A percentile compares a stretch with the other conserved stretches of the same genome.
Conservation (phyloP, 1,284 basidiomycete genomes). For the Malassezia globosa region DNA sequence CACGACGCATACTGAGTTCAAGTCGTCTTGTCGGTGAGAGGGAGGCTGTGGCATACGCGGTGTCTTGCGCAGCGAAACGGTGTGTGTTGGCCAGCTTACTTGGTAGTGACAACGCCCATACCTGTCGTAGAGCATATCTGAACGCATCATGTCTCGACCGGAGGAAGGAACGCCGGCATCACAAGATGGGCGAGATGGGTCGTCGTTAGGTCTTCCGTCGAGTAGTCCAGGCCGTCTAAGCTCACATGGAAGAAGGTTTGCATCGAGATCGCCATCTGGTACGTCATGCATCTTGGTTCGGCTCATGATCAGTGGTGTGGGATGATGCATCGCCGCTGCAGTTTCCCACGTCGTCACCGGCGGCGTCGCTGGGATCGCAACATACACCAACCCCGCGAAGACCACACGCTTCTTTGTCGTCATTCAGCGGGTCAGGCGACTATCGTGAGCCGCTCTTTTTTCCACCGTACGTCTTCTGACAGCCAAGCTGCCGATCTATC, state of each 20-base stretch:
- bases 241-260: conserved; percentile 13
- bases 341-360: conserved; percentile 39
- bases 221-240: conserved; percentile 35
- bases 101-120: no score
- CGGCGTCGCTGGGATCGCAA: conserved; percentile 24
- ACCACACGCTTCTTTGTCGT: conserved; percentile 19
- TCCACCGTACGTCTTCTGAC: no score
- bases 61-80: no score
- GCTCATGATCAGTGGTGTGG: background rate
- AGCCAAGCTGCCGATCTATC: no score
- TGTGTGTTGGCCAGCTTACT: no score
- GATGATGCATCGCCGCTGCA: conserved; percentile 28
- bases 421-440: conserved; percentile 24
- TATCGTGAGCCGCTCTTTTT: conserved; percentile 43
- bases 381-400: conserved; percentile 17
- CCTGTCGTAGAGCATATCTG: background rate
- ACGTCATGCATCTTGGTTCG: background rate
- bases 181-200: conserved; percentile 21
- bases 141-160: conserved; percentile 4
- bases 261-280: conserved; percentile 23
- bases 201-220: conserved; percentile 35
- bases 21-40: no score
- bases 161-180: conserved; percentile 1
- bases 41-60: no score
- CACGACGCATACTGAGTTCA: no score